Percentiles rank a stretch among this genome's conserved stretches.
Evolutionary conservation across 192 early-diverging fungal species (phyloP).

Genomic region (Kickxella alabastrina): DNA sequence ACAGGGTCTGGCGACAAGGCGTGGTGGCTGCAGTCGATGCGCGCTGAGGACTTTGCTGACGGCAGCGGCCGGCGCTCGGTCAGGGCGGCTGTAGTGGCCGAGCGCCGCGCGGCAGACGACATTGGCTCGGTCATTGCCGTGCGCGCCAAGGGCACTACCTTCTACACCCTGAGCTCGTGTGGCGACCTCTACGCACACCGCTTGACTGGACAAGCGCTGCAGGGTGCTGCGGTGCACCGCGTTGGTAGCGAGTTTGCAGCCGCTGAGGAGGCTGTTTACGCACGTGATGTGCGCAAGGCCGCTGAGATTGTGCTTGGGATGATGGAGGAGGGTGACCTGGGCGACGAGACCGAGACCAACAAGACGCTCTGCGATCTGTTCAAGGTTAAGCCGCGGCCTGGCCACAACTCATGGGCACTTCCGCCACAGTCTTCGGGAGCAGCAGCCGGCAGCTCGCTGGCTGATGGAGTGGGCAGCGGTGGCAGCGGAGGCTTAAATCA

Average conservation of each 20-base stretch:
- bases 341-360: constrained; percentile 5
- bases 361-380: constrained; percentile 42
- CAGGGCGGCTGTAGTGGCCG: constrained; percentile 15
- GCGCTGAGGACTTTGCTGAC: background rate
- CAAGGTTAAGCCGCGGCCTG: constrained; percentile 34
- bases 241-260: background rate
- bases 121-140: constrained; percentile 36
- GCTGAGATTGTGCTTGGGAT: constrained; percentile 25
- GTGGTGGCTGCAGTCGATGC: constrained; percentile 57
- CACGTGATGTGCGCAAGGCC: constrained; percentile 30
- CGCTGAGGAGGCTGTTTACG: constrained; percentile 27
- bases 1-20: constrained; percentile 57
- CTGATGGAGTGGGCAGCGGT: constrained; percentile 1
- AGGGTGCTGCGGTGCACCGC: constrained; percentile 11
- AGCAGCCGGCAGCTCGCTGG: constrained; percentile 6
- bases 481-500: background rate
- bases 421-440: constrained; percentile 19
- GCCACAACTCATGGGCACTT: constrained; percentile 36
- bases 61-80: background rate
- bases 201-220: constrained; percentile 14
- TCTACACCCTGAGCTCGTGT: constrained; percentile 43
- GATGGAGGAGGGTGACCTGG: background rate
- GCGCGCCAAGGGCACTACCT: constrained; percentile 27
- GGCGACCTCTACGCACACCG: constrained; percentile 48
- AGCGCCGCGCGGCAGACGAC: constrained; percentile 37